phyloP scores from a whole-genome alignment of 371 early-diverging fungal species.

The Rhizopus sp. region DNA sequence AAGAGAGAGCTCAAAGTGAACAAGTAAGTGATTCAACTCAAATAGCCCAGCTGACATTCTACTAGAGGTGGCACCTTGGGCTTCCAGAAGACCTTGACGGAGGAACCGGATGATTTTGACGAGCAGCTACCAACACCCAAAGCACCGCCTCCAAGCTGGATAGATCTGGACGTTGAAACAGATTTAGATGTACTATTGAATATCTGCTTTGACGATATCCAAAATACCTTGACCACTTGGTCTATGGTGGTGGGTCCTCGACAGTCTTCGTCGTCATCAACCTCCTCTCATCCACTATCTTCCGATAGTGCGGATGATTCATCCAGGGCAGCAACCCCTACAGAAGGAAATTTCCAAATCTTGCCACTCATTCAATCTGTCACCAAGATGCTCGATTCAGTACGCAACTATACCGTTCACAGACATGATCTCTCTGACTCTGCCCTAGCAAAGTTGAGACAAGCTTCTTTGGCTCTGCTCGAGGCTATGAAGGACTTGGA shows the following conservation, averaged over 20 bases:
- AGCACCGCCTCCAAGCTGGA: conserved; percentile 50
- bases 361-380: conserved; percentile 40
- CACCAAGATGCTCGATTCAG: conserved; percentile 42
- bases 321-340: conserved; percentile 6
- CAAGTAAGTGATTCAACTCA: conserved; percentile 37
- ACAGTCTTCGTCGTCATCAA: conserved; percentile 11
- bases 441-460: conserved; percentile 35
- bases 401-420: conserved; percentile 45
- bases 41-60: not conserved
- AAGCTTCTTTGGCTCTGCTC: conserved; percentile 34
- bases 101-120: conserved; percentile 37
- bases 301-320: not conserved
- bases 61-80: conserved; percentile 47
- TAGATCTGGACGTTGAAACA: conserved; percentile 46
- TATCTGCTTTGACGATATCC: conserved; percentile 39
- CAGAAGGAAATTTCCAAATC: conserved; percentile 31
- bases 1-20: conserved; percentile 47
- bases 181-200: conserved; percentile 44
- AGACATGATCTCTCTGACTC: conserved; percentile 40
- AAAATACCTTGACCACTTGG: conserved; percentile 40
- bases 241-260: conserved; percentile 35
- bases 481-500: conserved; percentile 43
- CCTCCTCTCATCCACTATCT: conserved; percentile 8
- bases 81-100: conserved; percentile 27
- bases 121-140: conserved; percentile 35